Conservation (phyloP, 2,329 filamentous ascomycete species). For the Byssoonygena ceratinophila region DNA sequence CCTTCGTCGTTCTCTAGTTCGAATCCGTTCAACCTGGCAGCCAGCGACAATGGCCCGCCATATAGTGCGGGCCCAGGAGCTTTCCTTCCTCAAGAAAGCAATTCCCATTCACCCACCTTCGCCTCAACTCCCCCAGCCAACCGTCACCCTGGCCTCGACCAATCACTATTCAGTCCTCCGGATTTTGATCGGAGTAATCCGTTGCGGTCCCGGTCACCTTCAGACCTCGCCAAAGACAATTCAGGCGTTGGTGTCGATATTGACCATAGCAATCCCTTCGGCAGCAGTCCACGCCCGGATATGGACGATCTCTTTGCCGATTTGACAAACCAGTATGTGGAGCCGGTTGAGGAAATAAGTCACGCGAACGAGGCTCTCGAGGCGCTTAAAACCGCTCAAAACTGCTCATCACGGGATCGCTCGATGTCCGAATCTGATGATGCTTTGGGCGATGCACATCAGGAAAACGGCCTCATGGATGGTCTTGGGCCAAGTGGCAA, state of each 20-base stretch:
- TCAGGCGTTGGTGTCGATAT: conserved; percentile 27
- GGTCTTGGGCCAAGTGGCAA: conserved; percentile 21
- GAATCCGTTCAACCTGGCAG: conserved; percentile 31
- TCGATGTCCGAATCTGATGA: conserved; percentile 18
- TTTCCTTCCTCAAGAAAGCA: conserved; percentile 29
- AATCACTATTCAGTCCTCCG: conserved; percentile 35
- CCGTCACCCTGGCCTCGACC: conserved; percentile 27
- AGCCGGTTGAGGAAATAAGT: conserved; percentile 32
- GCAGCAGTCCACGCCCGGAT: conserved; percentile 32
- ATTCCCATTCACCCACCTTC: conserved; percentile 31
- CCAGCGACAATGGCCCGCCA: conserved; percentile 29
- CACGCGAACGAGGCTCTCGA: conserved; percentile 41
- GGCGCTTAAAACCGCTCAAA: conserved; percentile 31
- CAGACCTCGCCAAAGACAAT: conserved; percentile 22
- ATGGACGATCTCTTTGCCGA: conserved; percentile 40
- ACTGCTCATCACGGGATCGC: conserved; percentile 26
- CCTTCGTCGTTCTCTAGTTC: conserved; percentile 30
- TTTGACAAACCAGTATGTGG: conserved; percentile 37
- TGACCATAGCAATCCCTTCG: conserved; percentile 26
- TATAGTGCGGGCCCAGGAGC: conserved; percentile 29
- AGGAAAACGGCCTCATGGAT: conserved; percentile 18
- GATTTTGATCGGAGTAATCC: conserved; percentile 29
- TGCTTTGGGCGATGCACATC: conserved; percentile 18
- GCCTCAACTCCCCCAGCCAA: conserved; percentile 32
- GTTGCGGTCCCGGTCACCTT: conserved; percentile 17